These are phyloP conservation scores for Coleophoma cylindrospora DNA, from an alignment of 2,329 filamentous ascomycete species.

Conservation along the genomic window DNA sequence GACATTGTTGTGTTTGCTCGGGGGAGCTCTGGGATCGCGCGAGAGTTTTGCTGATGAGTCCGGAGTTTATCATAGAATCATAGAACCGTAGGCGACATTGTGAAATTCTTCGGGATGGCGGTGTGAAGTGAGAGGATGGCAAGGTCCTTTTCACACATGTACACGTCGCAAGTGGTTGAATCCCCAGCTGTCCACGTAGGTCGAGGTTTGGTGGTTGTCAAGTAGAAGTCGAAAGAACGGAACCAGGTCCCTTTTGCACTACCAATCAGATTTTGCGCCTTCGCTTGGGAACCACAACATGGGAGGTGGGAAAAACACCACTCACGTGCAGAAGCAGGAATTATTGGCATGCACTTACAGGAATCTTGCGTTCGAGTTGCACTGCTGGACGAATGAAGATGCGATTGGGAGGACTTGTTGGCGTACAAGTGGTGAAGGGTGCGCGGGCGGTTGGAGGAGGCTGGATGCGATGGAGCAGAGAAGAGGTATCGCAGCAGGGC, in stretches of 20 bases:
- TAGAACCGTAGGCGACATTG: constrained; percentile 17
- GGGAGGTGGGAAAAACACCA: constrained; percentile 30
- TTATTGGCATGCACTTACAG: constrained; percentile 7
- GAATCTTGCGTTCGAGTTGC: constrained; percentile 4
- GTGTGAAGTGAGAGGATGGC: background rate
- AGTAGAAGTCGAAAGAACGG: constrained; percentile 3
- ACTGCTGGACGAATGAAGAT: constrained; percentile 13
- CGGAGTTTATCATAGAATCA: constrained; percentile 13
- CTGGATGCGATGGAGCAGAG: background rate
- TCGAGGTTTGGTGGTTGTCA: constrained; percentile 9
- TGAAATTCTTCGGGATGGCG: constrained; percentile 10
- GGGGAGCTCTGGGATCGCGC: background rate
- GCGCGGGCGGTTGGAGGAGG: constrained; percentile 1
- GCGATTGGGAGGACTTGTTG: background rate
- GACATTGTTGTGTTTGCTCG: constrained; percentile 16
- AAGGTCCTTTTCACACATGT: too few relatives aligned
- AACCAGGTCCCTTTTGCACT: constrained; percentile 8
- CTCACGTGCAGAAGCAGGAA: constrained; percentile 7
- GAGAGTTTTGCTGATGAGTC: background rate
- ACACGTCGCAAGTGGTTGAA: too few relatives aligned
- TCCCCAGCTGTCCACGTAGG: constrained; percentile 21
- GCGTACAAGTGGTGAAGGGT: constrained; percentile 5
- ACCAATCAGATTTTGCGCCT: constrained; percentile 18
- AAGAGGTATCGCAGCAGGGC: background rate
- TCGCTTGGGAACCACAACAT: background rate